Base-by-base conservation (phyloP, 139 green algal species). In the Chlorella sp. region DNA sequence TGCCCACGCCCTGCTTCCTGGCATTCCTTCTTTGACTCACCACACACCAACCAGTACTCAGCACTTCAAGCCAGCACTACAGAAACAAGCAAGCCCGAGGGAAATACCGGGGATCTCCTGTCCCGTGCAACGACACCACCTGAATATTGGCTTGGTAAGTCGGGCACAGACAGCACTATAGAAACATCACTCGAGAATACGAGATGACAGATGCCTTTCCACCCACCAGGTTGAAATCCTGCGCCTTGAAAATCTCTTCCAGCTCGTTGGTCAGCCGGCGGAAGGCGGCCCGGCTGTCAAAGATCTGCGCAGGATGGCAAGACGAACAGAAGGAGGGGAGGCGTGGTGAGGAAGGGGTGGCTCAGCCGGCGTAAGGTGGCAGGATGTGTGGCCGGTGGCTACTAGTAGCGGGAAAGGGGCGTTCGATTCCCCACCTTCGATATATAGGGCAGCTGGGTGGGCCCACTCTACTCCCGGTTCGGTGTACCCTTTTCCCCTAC, bases 211-310 rank as follows among this genome's bases (percentile, higher is more conserved):
- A 78, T 94, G 83, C n/a, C 84, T 64, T 21, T 92, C 39, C 37
- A 88, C 90, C 68, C 68, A 73, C 75, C 88, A 93, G 85, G 42
- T 79, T 90, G 78, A 85, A 92, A 48, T 91, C 91, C 64, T 86
- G 82, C 32, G 80, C 89, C 83, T 89, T 91, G 85, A 89, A 91
- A 24, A 91, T 88, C 79, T 91, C 89, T 48, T 91, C 89, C n/a
- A 91, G 37, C 85, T 91, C 89, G 82, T 91, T 91, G 18, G 40
- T 64, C 76, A 91, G 89, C 14, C 89, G 77, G 36, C 83, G 68
- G 81, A 91, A 91, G 32, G 89, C 89, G 57, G 89, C 89, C 0
- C 64, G 66, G 40, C 28, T 75, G 77, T 91, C 89, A 64, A 91
- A 91, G 30, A 91, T 91, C 85, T 91, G 89, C n/a, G 28, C 14